Base-by-base conservation (phyloP, 352 stramenopile species). In the Phytophthora idaei region DNA sequence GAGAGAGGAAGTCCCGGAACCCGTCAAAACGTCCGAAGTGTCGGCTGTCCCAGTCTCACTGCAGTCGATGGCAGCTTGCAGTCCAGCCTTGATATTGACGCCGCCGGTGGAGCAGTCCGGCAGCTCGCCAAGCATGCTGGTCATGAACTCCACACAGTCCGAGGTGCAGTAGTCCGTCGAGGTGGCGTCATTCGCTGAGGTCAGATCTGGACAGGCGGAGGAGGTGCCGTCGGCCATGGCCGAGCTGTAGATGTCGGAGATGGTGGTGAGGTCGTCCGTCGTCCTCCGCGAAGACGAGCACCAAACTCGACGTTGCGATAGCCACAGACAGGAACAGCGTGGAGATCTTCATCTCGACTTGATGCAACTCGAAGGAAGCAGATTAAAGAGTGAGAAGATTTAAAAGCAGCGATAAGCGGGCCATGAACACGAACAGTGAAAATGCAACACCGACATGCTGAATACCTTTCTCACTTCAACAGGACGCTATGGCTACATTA, bases 101-200 rank as follows among this genome's bases (percentile, higher is more conserved):
- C 67, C 71, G 37, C 51, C 51, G 8, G 9, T 64, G 11, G 66
- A 63, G 32, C 71, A 79, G 42, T 76, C 57, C 10, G 71, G 71
- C 8, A 79, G 51, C 15, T 64, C 4, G 6, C 53, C 41, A 10
- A 67, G 17, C 56, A 76, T 53, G 5, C 51, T 25, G 9, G 39
- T 39, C 46, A 76, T 59, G 41, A 67, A 63, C 1, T 54, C 11
- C 10, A 74, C 14, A 14, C 67, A 79, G 34, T 67, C 55, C 25
- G 46, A 27, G 32, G 27, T 42, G 60, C 63, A 71, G 39, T 66
- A 74, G 55, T 60, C 55, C 27, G 28, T 5, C 5, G 47, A 37
- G 4, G 34, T 57, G 17, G 34, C n/a, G 12, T 60, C 64, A 5
- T 52, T 48, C 10, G 41, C 44, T 27, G 44, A 36, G 28, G 52